These are phyloP conservation scores for Scedosporium boydii DNA, from an alignment of 2,329 filamentous ascomycete species.

Conservation along the genomic window DNA sequence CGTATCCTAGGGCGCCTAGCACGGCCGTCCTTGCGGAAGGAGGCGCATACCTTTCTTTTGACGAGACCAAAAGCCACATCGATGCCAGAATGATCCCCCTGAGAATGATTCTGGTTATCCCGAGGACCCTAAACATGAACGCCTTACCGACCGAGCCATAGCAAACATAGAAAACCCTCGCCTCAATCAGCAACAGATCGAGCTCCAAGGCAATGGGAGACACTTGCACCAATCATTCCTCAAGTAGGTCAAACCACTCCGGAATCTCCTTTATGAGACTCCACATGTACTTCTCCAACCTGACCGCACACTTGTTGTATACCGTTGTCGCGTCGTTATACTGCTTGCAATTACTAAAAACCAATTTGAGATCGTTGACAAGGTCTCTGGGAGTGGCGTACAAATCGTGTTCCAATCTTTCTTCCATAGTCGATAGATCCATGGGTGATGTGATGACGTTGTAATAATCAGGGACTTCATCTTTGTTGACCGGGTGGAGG, in stretches of 20 bases:
- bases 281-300: conserved; percentile 93
- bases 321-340: conserved; percentile 95
- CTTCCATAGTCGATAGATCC: conserved; percentile 93
- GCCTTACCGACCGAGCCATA: too few species aligned
- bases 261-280: conserved; percentile 82
- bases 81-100: too few species aligned
- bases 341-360: conserved; percentile 89
- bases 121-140: too few species aligned
- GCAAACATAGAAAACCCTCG: too few species aligned
- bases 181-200: too few species aligned
- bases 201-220: too few species aligned
- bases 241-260: conserved; percentile 65
- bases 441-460: conserved; percentile 97
- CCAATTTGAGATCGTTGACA: conserved; percentile 73
- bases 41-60: too few species aligned
- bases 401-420: conserved; percentile 84
- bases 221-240: too few species aligned
- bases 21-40: too few species aligned
- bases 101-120: too few species aligned
- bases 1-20: too few species aligned
- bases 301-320: conserved; percentile 91
- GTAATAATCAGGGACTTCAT: conserved; percentile 96
- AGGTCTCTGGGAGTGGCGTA: conserved; percentile 92
- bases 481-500: conserved; percentile 82
- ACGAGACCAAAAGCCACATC: too few species aligned